Conservation (phyloP, 2,329 filamentous ascomycete species). For the Ascochyta pisi region DNA sequence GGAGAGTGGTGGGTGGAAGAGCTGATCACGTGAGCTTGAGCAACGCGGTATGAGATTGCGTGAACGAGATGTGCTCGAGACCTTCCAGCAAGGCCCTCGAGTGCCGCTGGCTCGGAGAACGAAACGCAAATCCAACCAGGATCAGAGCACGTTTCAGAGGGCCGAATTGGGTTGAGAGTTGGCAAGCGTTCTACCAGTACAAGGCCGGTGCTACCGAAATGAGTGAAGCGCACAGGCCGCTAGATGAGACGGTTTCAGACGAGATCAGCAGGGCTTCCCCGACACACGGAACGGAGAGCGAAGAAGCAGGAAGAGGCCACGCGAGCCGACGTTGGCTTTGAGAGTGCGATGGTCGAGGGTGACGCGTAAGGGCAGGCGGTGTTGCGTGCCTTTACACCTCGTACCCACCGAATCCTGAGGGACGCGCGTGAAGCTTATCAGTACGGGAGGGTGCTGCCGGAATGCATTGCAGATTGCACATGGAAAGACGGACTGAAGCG, state of each 20-base stretch:
- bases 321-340: slow-evolving; percentile 9
- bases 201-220: slow-evolving; percentile 35
- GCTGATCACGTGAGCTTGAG: neutral
- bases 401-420: neutral
- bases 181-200: slow-evolving; percentile 30
- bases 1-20: neutral
- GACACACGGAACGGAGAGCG: slow-evolving; percentile 30
- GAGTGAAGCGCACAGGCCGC: slow-evolving; percentile 28
- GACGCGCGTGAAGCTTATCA: slow-evolving; percentile 15
- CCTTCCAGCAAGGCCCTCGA: slow-evolving; percentile 1
- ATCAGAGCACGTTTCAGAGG: slow-evolving; percentile 33
- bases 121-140: slow-evolving; percentile 33
- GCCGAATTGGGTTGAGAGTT: slow-evolving; percentile 19
- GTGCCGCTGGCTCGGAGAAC: slow-evolving; percentile 19
- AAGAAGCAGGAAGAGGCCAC: slow-evolving; percentile 16
- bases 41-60: slow-evolving; percentile 1
- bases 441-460: slow-evolving; percentile 23
- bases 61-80: slow-evolving; percentile 13
- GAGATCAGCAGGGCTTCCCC: slow-evolving; percentile 31
- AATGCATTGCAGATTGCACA: slow-evolving; percentile 30
- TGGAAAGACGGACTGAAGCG: slow-evolving; percentile 24
- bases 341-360: slow-evolving; percentile 1
- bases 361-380: slow-evolving; percentile 15
- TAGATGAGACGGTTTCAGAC: slow-evolving; percentile 43
- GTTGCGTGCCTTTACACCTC: slow-evolving; percentile 6